Evolutionary conservation across 768 basidiomycete genomes (phyloP).

Genomic region (Serendipita indica): DNA sequence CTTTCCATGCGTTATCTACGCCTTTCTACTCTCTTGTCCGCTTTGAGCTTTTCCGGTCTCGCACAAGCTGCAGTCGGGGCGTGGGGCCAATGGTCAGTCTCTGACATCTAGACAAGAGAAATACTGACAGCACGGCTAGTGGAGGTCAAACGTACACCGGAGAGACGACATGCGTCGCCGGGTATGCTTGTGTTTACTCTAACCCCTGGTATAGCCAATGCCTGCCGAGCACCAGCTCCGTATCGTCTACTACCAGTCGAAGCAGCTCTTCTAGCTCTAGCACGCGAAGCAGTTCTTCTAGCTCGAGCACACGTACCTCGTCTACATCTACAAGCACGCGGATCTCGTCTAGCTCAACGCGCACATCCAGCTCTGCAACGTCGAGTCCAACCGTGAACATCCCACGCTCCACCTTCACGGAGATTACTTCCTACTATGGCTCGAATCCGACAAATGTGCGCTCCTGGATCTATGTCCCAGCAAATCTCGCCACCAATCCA

Average conservation of each 20-base stretch:
- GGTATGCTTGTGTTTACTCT: neutral
- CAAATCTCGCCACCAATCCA: constrained; percentile 21
- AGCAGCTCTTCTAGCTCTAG: neutral
- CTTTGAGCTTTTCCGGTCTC: neutral
- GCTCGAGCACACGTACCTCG: neutral
- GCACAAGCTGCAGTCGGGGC: neutral
- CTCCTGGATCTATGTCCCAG: constrained; percentile 29
- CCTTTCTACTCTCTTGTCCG: neutral
- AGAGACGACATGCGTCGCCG: neutral
- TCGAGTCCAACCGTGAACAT: neutral
- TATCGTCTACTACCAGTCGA: neutral
- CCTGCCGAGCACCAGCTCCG: neutral
- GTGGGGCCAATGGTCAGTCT: constrained; percentile 1
- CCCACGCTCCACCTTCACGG: neutral
- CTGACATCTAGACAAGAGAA: neutral
- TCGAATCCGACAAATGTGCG: constrained; percentile 38
- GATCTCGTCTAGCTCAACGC: too few relatives aligned
- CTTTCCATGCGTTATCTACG: too few relatives aligned
- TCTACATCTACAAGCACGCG: too few relatives aligned
- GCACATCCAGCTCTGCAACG: too few relatives aligned
- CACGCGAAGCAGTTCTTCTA: neutral
- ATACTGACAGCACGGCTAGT: neutral
- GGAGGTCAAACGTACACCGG: neutral
- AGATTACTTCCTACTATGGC: constrained; percentile 28
- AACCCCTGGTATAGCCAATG: constrained; percentile 2